Base-by-base conservation (phyloP, 768 basidiomycete genomes). In the Cantharellus anzutake region DNA sequence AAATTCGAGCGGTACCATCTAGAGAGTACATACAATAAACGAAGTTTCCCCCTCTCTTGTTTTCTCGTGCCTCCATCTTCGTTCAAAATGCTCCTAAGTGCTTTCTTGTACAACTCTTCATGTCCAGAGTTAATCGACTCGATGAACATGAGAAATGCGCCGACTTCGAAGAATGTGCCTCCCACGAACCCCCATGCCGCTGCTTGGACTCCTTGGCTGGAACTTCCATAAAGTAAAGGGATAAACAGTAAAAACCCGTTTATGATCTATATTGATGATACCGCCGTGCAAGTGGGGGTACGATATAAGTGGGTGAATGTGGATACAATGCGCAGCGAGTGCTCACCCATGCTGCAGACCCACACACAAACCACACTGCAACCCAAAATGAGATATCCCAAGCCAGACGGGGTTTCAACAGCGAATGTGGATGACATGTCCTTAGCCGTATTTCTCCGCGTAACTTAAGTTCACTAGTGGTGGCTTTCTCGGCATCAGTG, bases 81-180 rank as follows among this genome's bases (percentile, higher is more conserved):
- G 14, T 57, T 39, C 50, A n/a, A 48, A 42, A 38, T 42, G 11
- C 51, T 16, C 40, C 37, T 52, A 20, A 41, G 20, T 20, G 35
- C 40, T 38, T 39, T 58, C 16, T 16, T 41, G 53, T 58, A 60
- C 55, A 56, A 41, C 29, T 37, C 29, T 16, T 70, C 4, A 66
- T 63, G 73, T 20, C 71, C 74, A 20, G 74, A 68, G 62, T 78
- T 78, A 72, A 75, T 75, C 0, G 78, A 79, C 64, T 81, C 80
- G 64, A 76, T 72, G 34, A 80, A 71, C 55, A 76, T 76, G 34
- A 77, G 69, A 38, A 79, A 71, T 0, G 77, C 72, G 7, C 80
- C 80, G 57, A 79, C 59, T 61, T 77, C 76, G 71, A 83, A 83
- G n/a, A 80, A 70, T 2, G 78, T 77, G 1, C 79, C 80, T 2